A percentile compares a stretch with the other conserved stretches of the same genome.
Evolutionary conservation across 176 grass and related monocot species (phyloP).

Genomic region (Carex kokanica): DNA sequence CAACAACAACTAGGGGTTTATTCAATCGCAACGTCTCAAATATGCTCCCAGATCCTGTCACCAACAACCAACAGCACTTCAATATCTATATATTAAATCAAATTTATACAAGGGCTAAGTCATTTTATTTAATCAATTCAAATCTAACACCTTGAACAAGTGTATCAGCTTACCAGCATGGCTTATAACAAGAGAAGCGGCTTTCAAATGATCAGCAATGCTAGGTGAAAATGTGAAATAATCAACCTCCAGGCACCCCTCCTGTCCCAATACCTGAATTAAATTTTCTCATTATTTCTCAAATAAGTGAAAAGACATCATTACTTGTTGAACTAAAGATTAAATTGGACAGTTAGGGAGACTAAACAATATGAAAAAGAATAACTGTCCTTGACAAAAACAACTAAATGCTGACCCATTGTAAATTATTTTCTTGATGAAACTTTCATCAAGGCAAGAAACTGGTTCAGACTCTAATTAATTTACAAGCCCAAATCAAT

Average conservation of each 20-base stretch:
- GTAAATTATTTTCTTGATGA: neutral
- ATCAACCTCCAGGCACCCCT: slow-evolving; percentile 49
- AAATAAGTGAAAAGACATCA: neutral
- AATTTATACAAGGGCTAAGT: neutral
- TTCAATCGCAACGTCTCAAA: slow-evolving; percentile 59
- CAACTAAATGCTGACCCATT: neutral
- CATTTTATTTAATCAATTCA: neutral
- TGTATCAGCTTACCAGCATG: slow-evolving; percentile 55
- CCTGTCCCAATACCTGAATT: slow-evolving; percentile 48
- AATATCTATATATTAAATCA: neutral
- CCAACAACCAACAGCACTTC: neutral
- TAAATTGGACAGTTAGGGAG: neutral
- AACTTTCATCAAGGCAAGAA: neutral
- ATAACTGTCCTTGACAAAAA: neutral
- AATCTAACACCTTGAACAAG: neutral
- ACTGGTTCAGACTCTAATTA: neutral
- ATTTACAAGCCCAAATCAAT: neutral
- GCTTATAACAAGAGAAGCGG: slow-evolving; percentile 73
- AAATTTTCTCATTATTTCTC: neutral
- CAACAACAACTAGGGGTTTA: slow-evolving; percentile 68
- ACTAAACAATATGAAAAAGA: neutral
- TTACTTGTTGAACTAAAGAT: neutral
- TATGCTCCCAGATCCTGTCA: slow-evolving; percentile 82
- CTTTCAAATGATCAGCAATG: slow-evolving; percentile 62
- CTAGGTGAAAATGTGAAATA: slow-evolving; percentile 86